Base-by-base conservation (phyloP, 1,284 basidiomycete species). In the Cystobasidium sp. region DNA sequence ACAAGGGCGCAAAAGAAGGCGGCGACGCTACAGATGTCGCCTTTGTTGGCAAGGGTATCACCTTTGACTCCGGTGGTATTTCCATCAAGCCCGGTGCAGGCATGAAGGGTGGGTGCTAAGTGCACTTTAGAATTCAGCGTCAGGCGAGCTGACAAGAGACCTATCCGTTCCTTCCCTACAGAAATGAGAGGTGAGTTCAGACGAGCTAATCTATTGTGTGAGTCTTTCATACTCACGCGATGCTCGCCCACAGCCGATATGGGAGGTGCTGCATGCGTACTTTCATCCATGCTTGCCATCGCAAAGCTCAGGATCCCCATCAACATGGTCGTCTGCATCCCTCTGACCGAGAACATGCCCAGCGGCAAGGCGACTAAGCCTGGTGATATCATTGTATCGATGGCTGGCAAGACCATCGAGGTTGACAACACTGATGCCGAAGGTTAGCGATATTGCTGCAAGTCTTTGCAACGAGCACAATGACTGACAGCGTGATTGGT, bases 21-120 rank as follows among this genome's bases (percentile, higher is more conserved):
- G 64, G 65, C 12, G 66, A 68, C n/a, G 55, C 44, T 12, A 69
- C 67, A 7, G 72, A 74, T 24, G 84, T 93, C 5, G 90, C 88
- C 1, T 87, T 94, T 74, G 91, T 95, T 53, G 93, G 93, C 58
- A 95, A 95, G 78, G 93, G 92, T 73, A 90, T 94, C 80, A 93
- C 91, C 6, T 93, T 93, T 76, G 74, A 75, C 44, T 59, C 89
- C 6, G 93, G 93, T 85, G 93, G 93, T 79, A 94, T 95, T 82
- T 91, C 89, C 75, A 83, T 95, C 82, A 95, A 95, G 84, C 88
- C 90, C 20, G 83, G 86, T 51, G 85, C 87, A 41, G 82, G 78
- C 22, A 84, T 92, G 92, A 82, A 80, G 87, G 52, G 55, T 47
- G 31, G 6, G 20, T 58, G 52, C 78, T 79, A 53, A 20, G 53